Base-by-base conservation (phyloP, 345 rosid genomes). In the Linum usitatissimum region DNA sequence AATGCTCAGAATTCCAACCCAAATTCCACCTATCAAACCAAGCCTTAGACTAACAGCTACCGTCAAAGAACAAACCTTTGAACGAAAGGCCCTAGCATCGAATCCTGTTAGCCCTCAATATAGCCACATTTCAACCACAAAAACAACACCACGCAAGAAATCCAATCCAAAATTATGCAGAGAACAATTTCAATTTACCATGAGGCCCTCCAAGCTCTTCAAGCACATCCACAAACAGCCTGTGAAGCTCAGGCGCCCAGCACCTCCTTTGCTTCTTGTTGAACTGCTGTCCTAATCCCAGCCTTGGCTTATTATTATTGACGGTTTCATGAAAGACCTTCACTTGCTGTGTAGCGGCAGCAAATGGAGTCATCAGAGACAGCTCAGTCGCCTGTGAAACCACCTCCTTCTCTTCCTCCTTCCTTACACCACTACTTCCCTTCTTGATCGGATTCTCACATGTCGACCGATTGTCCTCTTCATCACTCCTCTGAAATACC, bases 391-490 rank as follows among this genome's bases (percentile, higher is more conserved):
- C 66, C 39, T 69, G 74, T 6, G 73, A 77, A 54, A 73, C 64
- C 28, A 73, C 70, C 63, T 68, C 73, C 60, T 73, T 76, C 60
- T 77, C 78, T 42, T 66, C 78, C 57, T 66, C 58, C 36, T 66
- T 23, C 60, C 70, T 40, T 18, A 21, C 10, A 42, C 53, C 39
- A 28, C 58, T 53, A 61, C 4, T 45, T 13, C 68, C 63, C 3
- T 40, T 57, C 70, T 78, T 78, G 66, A 70, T 56, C 67, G 80
- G 77, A 36, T 74, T 80, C 68, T 74, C 74, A 49, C 66, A 55
- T 40, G 66, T 72, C 42, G 76, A 66, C 65, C 56, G 65, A 73
- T 76, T 81, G 55, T 78, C 81, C 45, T 83, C 79, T 61, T 60
- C 76, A 62, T 73, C 79, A 34, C 68, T 78, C 57, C 34, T 75